Evolutionary conservation across 106 monocot genomes (phyloP).

Genomic region (Dendrobium officinale): DNA sequence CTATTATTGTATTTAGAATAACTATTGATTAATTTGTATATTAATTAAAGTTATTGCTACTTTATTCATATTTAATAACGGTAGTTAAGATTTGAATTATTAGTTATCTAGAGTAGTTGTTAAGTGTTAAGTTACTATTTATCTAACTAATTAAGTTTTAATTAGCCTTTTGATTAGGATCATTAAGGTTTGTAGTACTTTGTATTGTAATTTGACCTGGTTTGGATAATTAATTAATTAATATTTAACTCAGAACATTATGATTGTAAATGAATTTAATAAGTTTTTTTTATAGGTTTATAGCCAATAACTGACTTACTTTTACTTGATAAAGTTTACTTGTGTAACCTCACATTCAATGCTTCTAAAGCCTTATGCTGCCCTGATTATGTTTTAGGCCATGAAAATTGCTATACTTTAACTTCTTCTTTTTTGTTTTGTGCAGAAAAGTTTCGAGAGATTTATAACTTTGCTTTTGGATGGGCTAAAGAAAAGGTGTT

Average conservation of each 20-base stretch:
- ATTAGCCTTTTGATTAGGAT: too few relatives aligned
- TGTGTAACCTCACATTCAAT: not conserved
- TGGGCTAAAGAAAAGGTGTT: constrained; percentile 98
- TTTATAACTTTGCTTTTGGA: constrained; percentile 90
- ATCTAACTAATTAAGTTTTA: too few relatives aligned
- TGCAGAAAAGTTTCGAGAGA: constrained; percentile 94
- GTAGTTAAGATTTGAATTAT: too few relatives aligned
- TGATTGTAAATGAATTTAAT: not conserved
- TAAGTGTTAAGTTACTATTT: too few relatives aligned
- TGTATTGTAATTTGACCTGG: too few relatives aligned
- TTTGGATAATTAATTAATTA: too few relatives aligned
- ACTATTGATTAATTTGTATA: too few relatives aligned
- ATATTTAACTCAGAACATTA: not conserved
- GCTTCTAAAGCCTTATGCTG: not conserved
- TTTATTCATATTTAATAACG: too few relatives aligned
- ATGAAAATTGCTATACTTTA: not conserved
- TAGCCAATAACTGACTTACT: not conserved
- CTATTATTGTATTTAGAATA: constrained; percentile 1
- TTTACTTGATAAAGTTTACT: not conserved
- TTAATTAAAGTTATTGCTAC: too few relatives aligned
- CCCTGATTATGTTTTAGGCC: not conserved
- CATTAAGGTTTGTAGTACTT: too few relatives aligned
- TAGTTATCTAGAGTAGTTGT: too few relatives aligned
- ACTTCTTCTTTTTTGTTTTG: constrained; percentile 6
- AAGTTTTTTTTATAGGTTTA: not conserved